phyloP scores from a whole-genome alignment of 202 grass and related monocot species.

The Tripidium arundinaceum region DNA sequence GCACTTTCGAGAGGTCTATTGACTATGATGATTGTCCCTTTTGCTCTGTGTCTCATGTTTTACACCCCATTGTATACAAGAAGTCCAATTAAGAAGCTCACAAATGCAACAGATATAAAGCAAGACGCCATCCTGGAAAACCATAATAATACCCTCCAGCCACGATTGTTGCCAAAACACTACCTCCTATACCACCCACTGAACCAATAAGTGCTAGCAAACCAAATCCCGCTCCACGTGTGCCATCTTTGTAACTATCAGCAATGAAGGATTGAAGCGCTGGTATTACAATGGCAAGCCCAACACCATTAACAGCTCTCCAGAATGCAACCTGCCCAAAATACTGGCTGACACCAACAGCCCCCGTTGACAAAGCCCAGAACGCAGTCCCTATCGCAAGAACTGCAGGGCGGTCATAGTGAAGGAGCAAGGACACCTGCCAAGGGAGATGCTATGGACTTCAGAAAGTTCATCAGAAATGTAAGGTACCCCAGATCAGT shows the following conservation, averaged over 20 bases:
- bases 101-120: slow-evolving; percentile 83
- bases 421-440: slow-evolving; percentile 79
- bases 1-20: slow-evolving; percentile 71
- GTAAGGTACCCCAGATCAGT: slow-evolving; percentile 93
- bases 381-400: slow-evolving; percentile 69
- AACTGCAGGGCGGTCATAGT: slow-evolving; percentile 77
- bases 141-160: slow-evolving; percentile 57
- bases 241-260: slow-evolving; percentile 87
- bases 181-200: slow-evolving; percentile 88
- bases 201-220: slow-evolving; percentile 70
- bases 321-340: slow-evolving; percentile 81
- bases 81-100: no score
- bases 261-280: slow-evolving; percentile 90
- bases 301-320: slow-evolving; percentile 91
- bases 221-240: slow-evolving; percentile 75
- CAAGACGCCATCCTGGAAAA: slow-evolving; percentile 76
- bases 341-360: slow-evolving; percentile 72
- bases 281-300: slow-evolving; percentile 89
- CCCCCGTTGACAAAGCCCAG: slow-evolving; percentile 89
- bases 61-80: no score
- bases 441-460: slow-evolving; percentile 81
- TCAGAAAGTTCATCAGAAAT: slow-evolving; percentile 89
- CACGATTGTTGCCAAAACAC: slow-evolving; percentile 67
- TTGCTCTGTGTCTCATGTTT: slow-evolving; percentile 62
- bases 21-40: slow-evolving; percentile 75